Evolutionary conservation across 352 stramenopile genomes (phyloP).

Genomic region (Hyaloperonospora arabidopsidis): DNA sequence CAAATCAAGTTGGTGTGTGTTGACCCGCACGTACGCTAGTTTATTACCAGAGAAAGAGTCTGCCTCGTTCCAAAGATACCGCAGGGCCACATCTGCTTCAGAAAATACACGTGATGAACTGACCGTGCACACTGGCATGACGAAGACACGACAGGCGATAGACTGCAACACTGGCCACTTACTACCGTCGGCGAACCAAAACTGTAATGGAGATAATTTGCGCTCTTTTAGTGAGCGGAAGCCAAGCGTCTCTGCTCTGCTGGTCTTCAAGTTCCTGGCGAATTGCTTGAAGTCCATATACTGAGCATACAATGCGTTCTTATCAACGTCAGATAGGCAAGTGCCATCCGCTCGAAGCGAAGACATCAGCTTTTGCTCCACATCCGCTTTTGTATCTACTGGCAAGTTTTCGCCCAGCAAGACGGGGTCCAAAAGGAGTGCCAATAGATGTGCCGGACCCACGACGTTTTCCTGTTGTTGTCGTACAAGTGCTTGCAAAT

Average conservation of each 20-base stretch:
- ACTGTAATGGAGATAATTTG: slow-evolving; percentile 43
- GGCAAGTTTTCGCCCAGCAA: slow-evolving; percentile 33
- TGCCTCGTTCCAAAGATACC: slow-evolving; percentile 12
- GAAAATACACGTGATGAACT: slow-evolving; percentile 8
- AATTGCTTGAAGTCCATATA: slow-evolving; percentile 43
- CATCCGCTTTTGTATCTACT: slow-evolving; percentile 23
- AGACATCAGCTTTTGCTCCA: slow-evolving; percentile 32
- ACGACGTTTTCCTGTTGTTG: slow-evolving; percentile 19
- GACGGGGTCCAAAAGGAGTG: slow-evolving; percentile 39
- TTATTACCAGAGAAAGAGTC: slow-evolving; percentile 21
- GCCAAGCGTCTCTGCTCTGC: slow-evolving; percentile 29
- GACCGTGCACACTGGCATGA: slow-evolving; percentile 26
- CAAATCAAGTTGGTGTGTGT: slow-evolving; percentile 20
- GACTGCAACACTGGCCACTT: slow-evolving; percentile 42
- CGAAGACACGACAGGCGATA: slow-evolving; percentile 34
- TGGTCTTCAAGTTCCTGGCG: slow-evolving; percentile 23
- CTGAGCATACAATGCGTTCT: slow-evolving; percentile 36
- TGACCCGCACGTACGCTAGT: slow-evolving; percentile 28
- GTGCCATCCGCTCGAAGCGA: slow-evolving; percentile 18
- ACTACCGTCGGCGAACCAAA: slow-evolving; percentile 44
- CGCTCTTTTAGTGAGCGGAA: slow-evolving; percentile 40
- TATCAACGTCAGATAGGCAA: slow-evolving; percentile 17
- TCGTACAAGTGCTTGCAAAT: slow-evolving; percentile 17
- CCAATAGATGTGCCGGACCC: slow-evolving; percentile 22
- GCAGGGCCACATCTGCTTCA: slow-evolving; percentile 5